These are phyloP conservation scores for Plantago ovata DNA, from an alignment of 257 asterid genomes.

Conservation along the genomic window DNA sequence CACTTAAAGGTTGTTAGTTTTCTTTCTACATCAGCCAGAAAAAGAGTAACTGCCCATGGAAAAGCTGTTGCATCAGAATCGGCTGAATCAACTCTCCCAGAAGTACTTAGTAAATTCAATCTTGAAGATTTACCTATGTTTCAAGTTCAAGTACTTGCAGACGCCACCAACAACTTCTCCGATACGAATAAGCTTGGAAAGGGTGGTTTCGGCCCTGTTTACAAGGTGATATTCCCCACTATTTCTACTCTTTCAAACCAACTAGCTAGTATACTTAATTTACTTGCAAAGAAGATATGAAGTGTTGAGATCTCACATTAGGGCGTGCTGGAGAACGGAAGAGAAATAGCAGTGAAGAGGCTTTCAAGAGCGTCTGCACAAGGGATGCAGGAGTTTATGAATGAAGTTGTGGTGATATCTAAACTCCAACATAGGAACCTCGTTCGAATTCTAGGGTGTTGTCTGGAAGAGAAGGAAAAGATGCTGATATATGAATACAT, in stretches of 20 bases:
- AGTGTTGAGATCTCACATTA: neutral
- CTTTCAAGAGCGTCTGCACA: constrained; percentile 36
- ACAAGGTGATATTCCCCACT: constrained; percentile 25
- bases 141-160: constrained; percentile 22
- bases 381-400: constrained; percentile 42
- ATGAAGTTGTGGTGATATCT: constrained; percentile 37
- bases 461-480: constrained; percentile 33
- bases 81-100: constrained; percentile 16
- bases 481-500: constrained; percentile 40
- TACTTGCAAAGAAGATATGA: neutral
- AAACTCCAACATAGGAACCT: constrained; percentile 42
- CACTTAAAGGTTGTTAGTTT: neutral
- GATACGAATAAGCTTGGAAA: constrained; percentile 28
- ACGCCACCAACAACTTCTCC: constrained; percentile 34
- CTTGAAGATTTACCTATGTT: constrained; percentile 28
- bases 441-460: constrained; percentile 39
- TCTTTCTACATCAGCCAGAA: neutral
- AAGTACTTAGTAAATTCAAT: constrained; percentile 20
- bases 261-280: too few species aligned
- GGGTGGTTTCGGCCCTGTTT: constrained; percentile 51
- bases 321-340: constrained; percentile 30
- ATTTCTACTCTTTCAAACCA: neutral
- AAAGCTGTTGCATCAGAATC: constrained; percentile 12
- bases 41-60: constrained; percentile 1
- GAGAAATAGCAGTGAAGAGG: constrained; percentile 32